These are phyloP conservation scores for Pisolithus marmoratus DNA, from an alignment of 768 basidiomycete genomes.

Conservation along the genomic window DNA sequence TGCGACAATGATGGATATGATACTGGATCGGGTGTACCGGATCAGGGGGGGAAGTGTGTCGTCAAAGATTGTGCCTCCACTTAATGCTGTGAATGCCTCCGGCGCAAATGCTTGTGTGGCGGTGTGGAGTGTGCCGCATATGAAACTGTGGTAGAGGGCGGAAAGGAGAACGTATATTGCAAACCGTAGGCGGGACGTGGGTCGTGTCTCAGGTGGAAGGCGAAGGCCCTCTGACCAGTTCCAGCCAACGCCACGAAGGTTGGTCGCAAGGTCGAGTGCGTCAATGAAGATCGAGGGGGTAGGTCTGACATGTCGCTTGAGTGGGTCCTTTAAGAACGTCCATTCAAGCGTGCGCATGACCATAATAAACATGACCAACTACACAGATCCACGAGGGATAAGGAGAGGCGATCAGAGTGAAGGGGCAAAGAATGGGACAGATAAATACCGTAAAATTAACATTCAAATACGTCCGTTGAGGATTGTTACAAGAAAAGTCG, in stretches of 20 bases:
- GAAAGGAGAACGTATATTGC: slow-evolving; percentile 28
- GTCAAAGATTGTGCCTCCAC: slow-evolving; percentile 29
- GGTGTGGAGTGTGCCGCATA: slow-evolving; percentile 43
- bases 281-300: slow-evolving; percentile 22
- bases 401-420: neutral
- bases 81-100: slow-evolving; percentile 14
- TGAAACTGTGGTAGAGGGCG: slow-evolving; percentile 29
- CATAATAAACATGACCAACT: slow-evolving; percentile 12
- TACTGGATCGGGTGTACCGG: slow-evolving; percentile 24
- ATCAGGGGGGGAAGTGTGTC: slow-evolving; percentile 19
- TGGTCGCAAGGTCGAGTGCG: slow-evolving; percentile 44
- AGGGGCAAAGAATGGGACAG: neutral
- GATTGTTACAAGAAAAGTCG: slow-evolving; percentile 3
- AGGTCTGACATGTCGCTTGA: slow-evolving; percentile 5
- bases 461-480: slow-evolving; percentile 3
- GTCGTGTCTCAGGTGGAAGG: slow-evolving; percentile 34
- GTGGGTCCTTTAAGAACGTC: slow-evolving; percentile 9
- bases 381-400: neutral
- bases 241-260: slow-evolving; percentile 60
- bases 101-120: slow-evolving; percentile 29
- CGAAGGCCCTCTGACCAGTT: slow-evolving; percentile 40
- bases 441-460: slow-evolving; percentile 8
- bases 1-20: slow-evolving; percentile 39
- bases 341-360: slow-evolving; percentile 13
- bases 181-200: slow-evolving; percentile 34